Evolutionary conservation across 768 basidiomycete genomes (phyloP), one percentile per base, ranked within the genome.

Genomic region (Pleurotus sapidus): DNA sequence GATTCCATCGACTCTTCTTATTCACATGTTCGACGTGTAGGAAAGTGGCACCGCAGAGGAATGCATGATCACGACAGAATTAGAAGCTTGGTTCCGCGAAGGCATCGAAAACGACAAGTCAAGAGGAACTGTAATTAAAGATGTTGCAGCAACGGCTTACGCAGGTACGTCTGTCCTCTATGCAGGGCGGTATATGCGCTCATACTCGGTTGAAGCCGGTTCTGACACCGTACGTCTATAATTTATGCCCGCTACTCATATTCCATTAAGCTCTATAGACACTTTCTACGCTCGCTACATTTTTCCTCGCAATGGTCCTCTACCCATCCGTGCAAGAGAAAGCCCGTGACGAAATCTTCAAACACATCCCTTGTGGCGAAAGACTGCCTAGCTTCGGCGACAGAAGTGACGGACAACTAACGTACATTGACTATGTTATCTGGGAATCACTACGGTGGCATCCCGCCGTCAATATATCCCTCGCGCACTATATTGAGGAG

Each of bases 1-100:
- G 53, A 20, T 51, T 55, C 17, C 34, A 43, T 49, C 43, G 38
- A 39, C 17, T 3, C 37, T 38, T 12, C 30, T 47, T 12, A 23
- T 27, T 8, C 40, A 45, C 43, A 27, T 48, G 24, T 46, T 37
- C 1, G 23, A 37, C 25, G 30, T 40, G 8, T 55, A 82, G 81
- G 74, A 69, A 15, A 65, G 65, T 30, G 80, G 79, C 2, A 70
- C 66, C 1, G 78, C 79, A 0, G 69, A 14, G 65, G 69, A 74
- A 34, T 46, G 65, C 53, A 7, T 49, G 4, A 58, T 50, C 3
- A 43, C 57, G 8, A 27, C 49, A 24, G 34, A 51, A 24, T 42
- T 58, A 23, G 57, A 58, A 53, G n/a, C 50, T 40, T 53, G 50
- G 25, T 48, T 43, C n/a, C 51, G 23, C 14, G 8, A 20, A 24